Evolutionary conservation across 2,329 filamentous ascomycete genomes (phyloP), one percentile per base, ranked within the genome.

Genomic region (Diaporthe amygdali): DNA sequence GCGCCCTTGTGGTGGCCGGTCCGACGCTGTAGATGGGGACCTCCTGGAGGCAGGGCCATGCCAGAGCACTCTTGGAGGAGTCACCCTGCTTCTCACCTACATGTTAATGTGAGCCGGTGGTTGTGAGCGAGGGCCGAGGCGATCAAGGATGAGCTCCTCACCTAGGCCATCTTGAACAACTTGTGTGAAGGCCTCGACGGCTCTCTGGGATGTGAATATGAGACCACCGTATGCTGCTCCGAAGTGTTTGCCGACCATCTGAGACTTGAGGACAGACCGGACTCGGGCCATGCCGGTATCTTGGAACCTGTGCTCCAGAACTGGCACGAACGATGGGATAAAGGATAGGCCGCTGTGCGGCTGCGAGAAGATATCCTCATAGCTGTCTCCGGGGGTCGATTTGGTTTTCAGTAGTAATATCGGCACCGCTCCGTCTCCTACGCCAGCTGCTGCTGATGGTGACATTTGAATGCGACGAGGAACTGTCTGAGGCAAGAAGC

Each of bases 171-270:
- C 87, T 17, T 87, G 82, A 0, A 94, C 86, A 10, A 94, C 82
- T 55, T 87, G 84, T 4, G 89, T 83, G 76, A 96, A 94, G 0
- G 92, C 93, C 79, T 96, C 94, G 2, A 96, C 94, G 1, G 94
- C 93, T 61, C 94, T 88, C 79, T 96, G 94, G 9, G 93, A 95
- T 2, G 94, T 96, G 78, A 96, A 96, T 63, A 96, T 91, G 71
- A 96, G 82, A n/a, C 93, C 94, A 6, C 93, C 93, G 77, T 94
- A 96, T 17, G 82, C 76, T 49, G 80, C 79, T 2, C 78, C 81
- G 0, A 76, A 49, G n/a, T 72, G 72, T 2, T 66, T 76, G 55
- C 83, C 82, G 72, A 91, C 86, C 20, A 77, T 74, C 30, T 78
- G 81, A 1, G 77, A 74, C 12, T 76, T 77, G 12, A 95, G 84